A percentile compares a stretch with the other conserved stretches of the same genome.
phyloP scores from a whole-genome alignment of 331 rosid genomes.

The Rhamnella rubrinervis region DNA sequence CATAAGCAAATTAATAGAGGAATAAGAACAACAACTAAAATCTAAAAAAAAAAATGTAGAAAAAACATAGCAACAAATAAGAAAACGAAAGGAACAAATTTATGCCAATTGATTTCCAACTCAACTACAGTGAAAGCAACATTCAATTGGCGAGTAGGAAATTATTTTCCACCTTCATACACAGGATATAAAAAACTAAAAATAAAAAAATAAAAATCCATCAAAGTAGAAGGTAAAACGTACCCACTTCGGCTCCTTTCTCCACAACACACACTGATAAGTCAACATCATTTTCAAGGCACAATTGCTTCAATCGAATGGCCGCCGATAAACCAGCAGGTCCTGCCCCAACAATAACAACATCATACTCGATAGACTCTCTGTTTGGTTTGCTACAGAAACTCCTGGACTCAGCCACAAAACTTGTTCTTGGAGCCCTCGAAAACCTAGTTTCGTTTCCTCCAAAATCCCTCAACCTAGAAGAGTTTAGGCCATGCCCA shows the following conservation, averaged over 20 bases:
- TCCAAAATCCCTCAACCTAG: conserved; percentile 5
- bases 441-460: conserved; percentile 12
- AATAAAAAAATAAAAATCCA: too few species aligned
- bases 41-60: too few species aligned
- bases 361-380: conserved; percentile 80
- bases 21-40: too few species aligned
- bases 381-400: conserved; percentile 51
- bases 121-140: too few species aligned
- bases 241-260: conserved; percentile 94
- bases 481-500: conserved; percentile 16
- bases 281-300: conserved; percentile 54
- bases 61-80: too few species aligned
- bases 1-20: too few species aligned
- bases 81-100: too few species aligned
- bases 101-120: too few species aligned
- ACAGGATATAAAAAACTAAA: background rate
- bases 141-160: background rate
- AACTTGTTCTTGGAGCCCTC: conserved; percentile 24
- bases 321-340: conserved; percentile 96
- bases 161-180: background rate
- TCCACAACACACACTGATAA: conserved; percentile 87
- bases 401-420: conserved; percentile 25
- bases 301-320: conserved; percentile 74
- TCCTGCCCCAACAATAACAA: conserved; percentile 93
- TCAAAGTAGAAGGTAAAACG: conserved; percentile 9